Conservation (phyloP, 1,284 basidiomycete genomes). For the Pascua sp. region DNA sequence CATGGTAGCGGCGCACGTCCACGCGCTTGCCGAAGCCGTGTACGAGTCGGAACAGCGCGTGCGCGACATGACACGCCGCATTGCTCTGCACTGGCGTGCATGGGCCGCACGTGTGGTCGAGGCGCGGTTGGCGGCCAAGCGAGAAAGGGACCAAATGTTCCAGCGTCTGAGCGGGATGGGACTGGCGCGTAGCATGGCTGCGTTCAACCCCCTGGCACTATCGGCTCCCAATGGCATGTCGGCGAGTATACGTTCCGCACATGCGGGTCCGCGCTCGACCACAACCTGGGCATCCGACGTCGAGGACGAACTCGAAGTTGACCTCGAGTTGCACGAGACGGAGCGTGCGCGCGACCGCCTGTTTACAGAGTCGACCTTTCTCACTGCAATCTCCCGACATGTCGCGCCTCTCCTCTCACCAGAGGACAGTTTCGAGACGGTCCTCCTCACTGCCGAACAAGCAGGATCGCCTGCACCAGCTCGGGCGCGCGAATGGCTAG, state of each 20-base stretch:
- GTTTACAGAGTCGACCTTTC: constrained; percentile 31
- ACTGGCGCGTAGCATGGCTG: constrained; percentile 16
- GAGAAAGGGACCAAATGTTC: constrained; percentile 21
- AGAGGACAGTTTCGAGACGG: constrained; percentile 12
- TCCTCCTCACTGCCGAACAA: constrained; percentile 16
- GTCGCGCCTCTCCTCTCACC: constrained; percentile 22
- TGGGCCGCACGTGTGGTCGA: constrained; percentile 17
- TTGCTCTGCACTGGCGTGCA: constrained; percentile 20
- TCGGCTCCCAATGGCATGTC: too few relatives aligned
- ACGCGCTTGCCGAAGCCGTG: not conserved
- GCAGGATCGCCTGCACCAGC: constrained; percentile 21
- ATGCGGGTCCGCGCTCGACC: too few relatives aligned
- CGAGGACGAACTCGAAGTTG: constrained; percentile 17
- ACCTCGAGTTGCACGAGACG: constrained; percentile 23
- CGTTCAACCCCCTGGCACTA: not conserved
- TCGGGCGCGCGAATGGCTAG: constrained; percentile 32
- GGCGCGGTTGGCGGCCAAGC: constrained; percentile 13
- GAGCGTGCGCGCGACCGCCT: constrained; percentile 3
- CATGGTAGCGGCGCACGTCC: constrained; percentile 14
- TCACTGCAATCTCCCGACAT: constrained; percentile 28
- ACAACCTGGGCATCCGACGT: too few relatives aligned
- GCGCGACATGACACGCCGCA: constrained; percentile 11
- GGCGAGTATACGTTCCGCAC: too few relatives aligned
- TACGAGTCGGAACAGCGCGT: constrained; percentile 5
- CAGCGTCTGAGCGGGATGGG: constrained; percentile 27